Evolutionary conservation across 768 basidiomycete species (phyloP).

Genomic region (Amylocystis lapponica): DNA sequence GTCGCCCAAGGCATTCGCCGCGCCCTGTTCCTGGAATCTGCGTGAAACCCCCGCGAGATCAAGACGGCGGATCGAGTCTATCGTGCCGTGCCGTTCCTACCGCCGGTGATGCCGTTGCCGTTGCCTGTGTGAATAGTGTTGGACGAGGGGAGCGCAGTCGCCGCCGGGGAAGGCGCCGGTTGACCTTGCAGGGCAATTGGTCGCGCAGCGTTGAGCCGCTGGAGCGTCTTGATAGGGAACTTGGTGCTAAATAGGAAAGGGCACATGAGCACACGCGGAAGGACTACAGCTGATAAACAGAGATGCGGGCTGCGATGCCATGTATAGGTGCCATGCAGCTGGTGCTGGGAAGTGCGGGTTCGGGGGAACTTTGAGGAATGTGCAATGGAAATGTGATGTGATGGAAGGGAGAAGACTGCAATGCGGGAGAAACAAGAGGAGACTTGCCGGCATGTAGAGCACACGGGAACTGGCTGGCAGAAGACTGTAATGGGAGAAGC

Average conservation of each 20-base stretch:
- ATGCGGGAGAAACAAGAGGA: neutral
- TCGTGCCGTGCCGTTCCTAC: neutral
- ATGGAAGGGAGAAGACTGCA: too few species aligned
- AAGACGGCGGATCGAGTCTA: too few species aligned
- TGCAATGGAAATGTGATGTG: too few species aligned
- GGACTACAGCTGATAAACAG: too few species aligned
- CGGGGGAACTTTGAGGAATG: too few species aligned
- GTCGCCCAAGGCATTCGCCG: too few species aligned
- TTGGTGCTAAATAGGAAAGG: slow-evolving; percentile 57
- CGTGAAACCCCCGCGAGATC: too few species aligned
- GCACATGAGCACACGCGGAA: too few species aligned
- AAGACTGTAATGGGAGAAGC: slow-evolving; percentile 68
- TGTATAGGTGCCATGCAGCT: too few species aligned
- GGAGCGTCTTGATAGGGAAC: slow-evolving; percentile 90
- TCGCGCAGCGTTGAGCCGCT: slow-evolving; percentile 62
- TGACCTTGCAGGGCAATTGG: slow-evolving; percentile 14
- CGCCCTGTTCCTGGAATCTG: too few species aligned
- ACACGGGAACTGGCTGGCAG: slow-evolving; percentile 89
- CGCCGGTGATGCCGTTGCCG: neutral
- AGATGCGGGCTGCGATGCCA: too few species aligned
- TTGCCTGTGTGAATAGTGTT: slow-evolving; percentile 1
- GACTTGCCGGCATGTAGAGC: slow-evolving; percentile 86
- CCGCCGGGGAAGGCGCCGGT: neutral
- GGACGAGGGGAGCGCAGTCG: slow-evolving; percentile 8
- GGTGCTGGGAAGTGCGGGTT: too few species aligned